phyloP scores from a whole-genome alignment of 2,329 filamentous ascomycete species.

The Neofusicoccum sp. region DNA sequence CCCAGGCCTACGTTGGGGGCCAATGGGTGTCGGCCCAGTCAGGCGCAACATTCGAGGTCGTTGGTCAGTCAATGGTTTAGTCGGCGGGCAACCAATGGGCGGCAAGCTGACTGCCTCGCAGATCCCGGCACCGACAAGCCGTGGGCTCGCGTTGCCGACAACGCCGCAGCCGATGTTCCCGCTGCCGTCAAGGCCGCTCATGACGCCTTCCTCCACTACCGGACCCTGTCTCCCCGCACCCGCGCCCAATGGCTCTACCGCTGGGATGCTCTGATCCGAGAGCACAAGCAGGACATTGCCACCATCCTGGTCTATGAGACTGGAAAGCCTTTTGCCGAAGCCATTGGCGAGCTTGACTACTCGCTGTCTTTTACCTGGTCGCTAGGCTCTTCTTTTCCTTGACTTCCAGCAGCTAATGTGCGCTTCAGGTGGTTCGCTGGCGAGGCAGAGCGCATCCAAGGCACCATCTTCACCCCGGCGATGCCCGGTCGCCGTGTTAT shows the following conservation, averaged over 20 bases:
- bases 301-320: conserved; percentile 64
- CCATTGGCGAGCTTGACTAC: conserved; percentile 57
- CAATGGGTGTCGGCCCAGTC: conserved; percentile 60
- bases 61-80: conserved; percentile 41
- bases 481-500: conserved; percentile 66
- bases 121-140: conserved; percentile 55
- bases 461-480: conserved; percentile 61
- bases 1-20: conserved; percentile 56
- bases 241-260: conserved; percentile 65
- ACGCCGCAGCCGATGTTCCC: conserved; percentile 63
- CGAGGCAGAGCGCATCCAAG: conserved; percentile 63
- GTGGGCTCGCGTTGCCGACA: conserved; percentile 52
- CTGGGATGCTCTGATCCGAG: conserved; percentile 66
- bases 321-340: conserved; percentile 55
- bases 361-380: conserved; percentile 55
- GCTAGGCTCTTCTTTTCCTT: background rate
- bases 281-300: conserved; percentile 64
- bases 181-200: conserved; percentile 61
- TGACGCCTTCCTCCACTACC: conserved; percentile 61
- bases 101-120: conserved; percentile 28
- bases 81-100: background rate
- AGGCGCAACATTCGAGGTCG: conserved; percentile 59
- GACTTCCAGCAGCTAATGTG: background rate
- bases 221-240: conserved; percentile 61
- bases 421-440: conserved; percentile 53